These are phyloP conservation scores for Trichoderma endophyticum DNA, from an alignment of 2,329 filamentous ascomycete genomes.

Conservation along the genomic window DNA sequence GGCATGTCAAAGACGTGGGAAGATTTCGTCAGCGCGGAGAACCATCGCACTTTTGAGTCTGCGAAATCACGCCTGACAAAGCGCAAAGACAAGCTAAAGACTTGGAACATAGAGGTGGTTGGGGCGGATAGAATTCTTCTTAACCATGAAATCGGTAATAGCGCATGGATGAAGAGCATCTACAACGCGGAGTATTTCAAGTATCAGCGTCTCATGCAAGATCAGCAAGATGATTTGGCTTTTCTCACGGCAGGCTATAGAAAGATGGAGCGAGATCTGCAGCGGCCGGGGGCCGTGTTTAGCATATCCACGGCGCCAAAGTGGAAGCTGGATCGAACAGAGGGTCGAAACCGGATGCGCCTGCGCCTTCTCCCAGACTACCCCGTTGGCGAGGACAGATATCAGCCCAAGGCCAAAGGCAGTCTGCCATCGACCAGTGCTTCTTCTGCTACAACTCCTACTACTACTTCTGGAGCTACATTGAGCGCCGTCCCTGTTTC, in stretches of 20 bases:
- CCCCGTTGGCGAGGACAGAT: slow-evolving; percentile 64
- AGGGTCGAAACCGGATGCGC: slow-evolving; percentile 93
- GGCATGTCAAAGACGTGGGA: slow-evolving; percentile 83
- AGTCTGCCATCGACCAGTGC: slow-evolving; percentile 42
- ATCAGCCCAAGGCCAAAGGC: slow-evolving; percentile 76
- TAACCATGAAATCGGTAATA: slow-evolving; percentile 82
- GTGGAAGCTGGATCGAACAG: slow-evolving; percentile 94
- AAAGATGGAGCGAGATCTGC: slow-evolving; percentile 74
- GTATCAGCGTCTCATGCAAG: slow-evolving; percentile 82
- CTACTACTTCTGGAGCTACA: not conserved
- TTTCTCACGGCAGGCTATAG: slow-evolving; percentile 74
- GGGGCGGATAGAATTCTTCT: slow-evolving; percentile 68
- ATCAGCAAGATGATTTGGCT: slow-evolving; percentile 84
- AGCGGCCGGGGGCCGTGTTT: slow-evolving; percentile 77
- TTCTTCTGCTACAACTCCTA: slow-evolving; percentile 25
- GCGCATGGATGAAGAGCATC: slow-evolving; percentile 93
- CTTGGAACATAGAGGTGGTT: slow-evolving; percentile 71
- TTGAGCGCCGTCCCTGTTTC: slow-evolving; percentile 5
- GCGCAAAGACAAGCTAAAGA: slow-evolving; percentile 76
- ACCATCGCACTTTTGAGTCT: slow-evolving; percentile 73
- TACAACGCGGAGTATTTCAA: slow-evolving; percentile 89
- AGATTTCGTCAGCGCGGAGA: slow-evolving; percentile 78
- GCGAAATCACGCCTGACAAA: slow-evolving; percentile 67
- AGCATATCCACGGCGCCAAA: slow-evolving; percentile 61
- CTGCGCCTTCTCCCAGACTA: slow-evolving; percentile 80